Conservation (phyloP, 306 rosid genomes). For the Acacia confusa region DNA sequence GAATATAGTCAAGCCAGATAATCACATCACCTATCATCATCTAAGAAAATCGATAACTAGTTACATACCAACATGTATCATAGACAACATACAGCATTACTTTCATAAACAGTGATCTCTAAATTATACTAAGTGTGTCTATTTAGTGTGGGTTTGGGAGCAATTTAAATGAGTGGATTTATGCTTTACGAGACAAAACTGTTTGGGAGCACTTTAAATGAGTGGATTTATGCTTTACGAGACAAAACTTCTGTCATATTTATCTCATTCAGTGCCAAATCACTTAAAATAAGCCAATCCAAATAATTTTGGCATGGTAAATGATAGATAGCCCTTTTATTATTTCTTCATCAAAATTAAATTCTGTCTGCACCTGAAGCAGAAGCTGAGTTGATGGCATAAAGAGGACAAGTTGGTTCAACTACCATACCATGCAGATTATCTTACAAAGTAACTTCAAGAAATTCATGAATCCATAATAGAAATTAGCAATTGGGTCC, state of each 20-base stretch:
- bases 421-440: background rate
- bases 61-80: background rate
- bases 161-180: no score
- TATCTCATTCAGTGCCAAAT: no score
- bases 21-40: background rate
- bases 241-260: no score
- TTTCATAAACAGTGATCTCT: background rate
- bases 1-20: conserved; percentile 3
- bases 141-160: no score
- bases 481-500: background rate
- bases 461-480: background rate
- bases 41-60: background rate
- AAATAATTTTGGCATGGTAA: background rate
- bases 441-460: background rate
- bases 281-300: no score
- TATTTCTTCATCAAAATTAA: background rate
- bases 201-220: no score
- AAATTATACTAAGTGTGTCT: background rate
- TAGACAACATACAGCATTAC: background rate
- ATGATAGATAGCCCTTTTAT: background rate
- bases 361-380: background rate
- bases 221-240: no score
- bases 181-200: no score
- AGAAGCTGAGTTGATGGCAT: background rate
- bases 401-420: background rate